Conservation (phyloP, 73 alveolate genomes). For the Paramecium pentaurelia region DNA sequence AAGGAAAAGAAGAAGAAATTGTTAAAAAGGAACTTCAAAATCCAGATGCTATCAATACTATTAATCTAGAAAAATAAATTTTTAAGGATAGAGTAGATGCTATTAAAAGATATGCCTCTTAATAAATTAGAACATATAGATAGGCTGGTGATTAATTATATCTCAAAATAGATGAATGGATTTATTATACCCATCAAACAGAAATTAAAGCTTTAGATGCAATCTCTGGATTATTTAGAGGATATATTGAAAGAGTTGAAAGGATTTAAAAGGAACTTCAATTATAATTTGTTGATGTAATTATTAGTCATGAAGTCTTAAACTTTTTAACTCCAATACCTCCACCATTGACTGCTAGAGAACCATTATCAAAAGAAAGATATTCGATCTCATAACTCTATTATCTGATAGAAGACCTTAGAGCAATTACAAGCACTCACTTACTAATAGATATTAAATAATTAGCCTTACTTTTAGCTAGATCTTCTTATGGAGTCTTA, state of each 20-base stretch:
- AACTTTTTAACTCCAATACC: conserved; percentile 35
- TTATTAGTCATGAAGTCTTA: conserved; percentile 51
- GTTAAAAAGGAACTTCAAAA: conserved; percentile 75
- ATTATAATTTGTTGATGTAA: conserved; percentile 77
- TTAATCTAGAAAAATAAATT: conserved; percentile 85
- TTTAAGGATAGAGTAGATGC: conserved; percentile 88
- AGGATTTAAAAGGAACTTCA: conserved; percentile 89
- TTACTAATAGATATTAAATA: not conserved
- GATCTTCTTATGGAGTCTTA: conserved; percentile 20
- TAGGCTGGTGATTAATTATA: conserved; percentile 73
- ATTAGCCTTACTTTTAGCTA: not conserved
- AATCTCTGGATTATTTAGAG: conserved; percentile 80
- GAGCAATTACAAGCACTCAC: conserved; percentile 32
- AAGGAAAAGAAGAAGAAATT: conserved; percentile 79
- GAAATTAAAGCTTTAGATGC: conserved; percentile 96
- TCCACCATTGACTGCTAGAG: conserved; percentile 39
- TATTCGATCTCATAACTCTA: conserved; percentile 21
- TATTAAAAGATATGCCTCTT: conserved; percentile 85
- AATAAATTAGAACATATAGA: conserved; percentile 79
- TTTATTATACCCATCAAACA: conserved; percentile 83
- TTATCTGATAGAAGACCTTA: not conserved
- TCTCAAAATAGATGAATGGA: conserved; percentile 95
- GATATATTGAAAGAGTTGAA: conserved; percentile 87
- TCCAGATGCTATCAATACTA: conserved; percentile 83
- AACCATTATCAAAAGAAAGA: not conserved